Conservation (phyloP, 1,139 yeast genomes). For the Arxiozyma bovina region DNA sequence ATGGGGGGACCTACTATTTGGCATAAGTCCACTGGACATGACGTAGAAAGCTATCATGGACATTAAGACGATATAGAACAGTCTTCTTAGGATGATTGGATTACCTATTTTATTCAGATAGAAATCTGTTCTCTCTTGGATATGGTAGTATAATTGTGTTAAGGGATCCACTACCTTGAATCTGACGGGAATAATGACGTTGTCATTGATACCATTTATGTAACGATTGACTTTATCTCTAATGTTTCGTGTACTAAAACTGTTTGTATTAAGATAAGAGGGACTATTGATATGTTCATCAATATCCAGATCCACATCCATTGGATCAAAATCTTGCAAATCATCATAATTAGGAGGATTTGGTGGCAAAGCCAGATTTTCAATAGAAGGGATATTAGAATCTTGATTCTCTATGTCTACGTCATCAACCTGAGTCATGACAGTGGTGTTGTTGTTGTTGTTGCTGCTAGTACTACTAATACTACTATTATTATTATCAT, state of each 20-base stretch:
- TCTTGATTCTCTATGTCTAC: background rate
- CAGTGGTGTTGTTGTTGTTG: background rate
- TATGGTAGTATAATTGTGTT: constrained; percentile 21
- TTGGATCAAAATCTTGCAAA: background rate
- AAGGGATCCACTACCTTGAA: constrained; percentile 26
- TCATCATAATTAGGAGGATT: constrained; percentile 1
- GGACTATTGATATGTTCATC: background rate
- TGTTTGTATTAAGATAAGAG: background rate
- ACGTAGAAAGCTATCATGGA: constrained; percentile 50
- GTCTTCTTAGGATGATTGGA: constrained; percentile 73
- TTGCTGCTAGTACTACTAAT: too few relatives aligned
- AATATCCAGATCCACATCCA: background rate
- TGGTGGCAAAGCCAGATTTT: background rate
- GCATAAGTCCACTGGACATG: constrained; percentile 44
- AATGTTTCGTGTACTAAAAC: background rate
- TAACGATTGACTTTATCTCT: constrained; percentile 8
- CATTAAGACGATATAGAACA: constrained; percentile 60
- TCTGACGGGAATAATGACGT: constrained; percentile 21
- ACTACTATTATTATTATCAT: too few relatives aligned
- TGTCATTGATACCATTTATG: constrained; percentile 14
- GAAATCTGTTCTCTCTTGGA: constrained; percentile 44
- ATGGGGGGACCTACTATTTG: constrained; percentile 41
- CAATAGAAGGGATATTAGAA: background rate
- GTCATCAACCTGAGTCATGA: background rate
- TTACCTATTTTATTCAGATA: constrained; percentile 63